Evolutionary conservation across 2,329 filamentous ascomycete genomes (phyloP), one percentile per base, ranked within the genome.

Genomic region (Ampelomyces quisqualis): DNA sequence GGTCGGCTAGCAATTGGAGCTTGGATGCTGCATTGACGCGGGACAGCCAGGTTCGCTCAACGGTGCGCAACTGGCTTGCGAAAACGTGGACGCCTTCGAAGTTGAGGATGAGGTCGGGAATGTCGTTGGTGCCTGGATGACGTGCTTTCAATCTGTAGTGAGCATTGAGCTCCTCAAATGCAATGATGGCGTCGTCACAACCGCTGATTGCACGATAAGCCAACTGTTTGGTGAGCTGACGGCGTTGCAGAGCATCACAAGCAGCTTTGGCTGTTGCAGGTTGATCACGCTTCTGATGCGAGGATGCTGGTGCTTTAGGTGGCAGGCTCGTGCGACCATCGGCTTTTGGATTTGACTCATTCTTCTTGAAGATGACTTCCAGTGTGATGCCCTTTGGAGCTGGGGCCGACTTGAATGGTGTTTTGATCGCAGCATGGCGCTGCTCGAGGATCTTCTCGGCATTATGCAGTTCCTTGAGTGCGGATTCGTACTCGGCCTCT

Each of bases 41-140:
- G 4, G 20, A 14, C n/a, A 51, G 26, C 49, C 45, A 46, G 2
- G 20, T 34, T 7, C 29, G 37, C 20, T 51, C 49, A 8, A 44
- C 28, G n/a, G 23, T 24, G 11, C 27, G 15, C 10, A 46, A 24
- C 11, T 45, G 30, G 10, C 37, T 43, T 2, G 36, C 34, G 14
- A 19, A 17, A 7, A 49, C 9, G 8, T 4, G 30, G 6, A 38
- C 17, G 10, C 39, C 39, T 3, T 40, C 21, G 13, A 46, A 23
- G 11, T 40, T 34, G 8, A 49, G 34, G 9, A 24, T 35, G 10
- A 34, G 17, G 19, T 48, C 38, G 2, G 27, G 31, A 17, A 34
- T 23, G 5, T 36, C 23, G 6, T 10, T 30, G 2, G 22, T 24
- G 3, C 22, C 22, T n/a, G 9, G 22, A n/a, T 18, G 13, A 18